Evolutionary conservation across 73 alveolate genomes (phyloP).

Genomic region (Diophrys sp.): DNA sequence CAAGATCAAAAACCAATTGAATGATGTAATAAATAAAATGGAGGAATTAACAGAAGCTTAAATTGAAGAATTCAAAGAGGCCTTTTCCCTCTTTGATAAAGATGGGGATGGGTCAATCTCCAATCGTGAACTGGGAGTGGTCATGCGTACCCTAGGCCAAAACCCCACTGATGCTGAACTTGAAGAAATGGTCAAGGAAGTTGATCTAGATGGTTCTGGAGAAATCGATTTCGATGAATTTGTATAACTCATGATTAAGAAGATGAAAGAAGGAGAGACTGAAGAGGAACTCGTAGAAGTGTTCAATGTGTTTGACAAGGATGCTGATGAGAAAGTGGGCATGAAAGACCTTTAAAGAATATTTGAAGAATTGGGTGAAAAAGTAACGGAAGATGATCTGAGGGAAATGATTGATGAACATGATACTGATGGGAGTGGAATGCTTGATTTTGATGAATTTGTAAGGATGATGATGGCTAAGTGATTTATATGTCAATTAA

Average conservation of each 20-base stretch:
- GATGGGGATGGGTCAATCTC: conserved; percentile 97
- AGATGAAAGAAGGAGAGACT: conserved; percentile 92
- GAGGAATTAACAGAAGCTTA: background rate
- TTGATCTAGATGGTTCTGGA: conserved; percentile 75
- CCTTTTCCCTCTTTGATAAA: conserved; percentile 94
- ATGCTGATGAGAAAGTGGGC: conserved; percentile 74
- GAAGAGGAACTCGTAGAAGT: conserved; percentile 89
- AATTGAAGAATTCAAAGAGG: conserved; percentile 94
- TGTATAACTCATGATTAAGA: conserved; percentile 62
- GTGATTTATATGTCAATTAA: too few species aligned
- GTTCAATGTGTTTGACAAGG: conserved; percentile 83
- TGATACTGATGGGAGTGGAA: conserved; percentile 92
- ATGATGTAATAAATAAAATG: too few species aligned
- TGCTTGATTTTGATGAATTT: conserved; percentile 60
- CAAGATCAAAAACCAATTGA: conserved; percentile 8
- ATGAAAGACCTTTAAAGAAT: conserved; percentile 56
- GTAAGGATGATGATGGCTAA: conserved; percentile 68
- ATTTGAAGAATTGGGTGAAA: conserved; percentile 64
- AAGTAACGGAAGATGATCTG: conserved; percentile 63
- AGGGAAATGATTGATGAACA: conserved; percentile 85
- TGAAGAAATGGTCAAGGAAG: conserved; percentile 72
- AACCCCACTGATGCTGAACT: conserved; percentile 81
- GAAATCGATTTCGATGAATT: conserved; percentile 76
- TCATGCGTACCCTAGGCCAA: too few species aligned
- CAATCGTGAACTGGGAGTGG: conserved; percentile 93